A percentile compares a stretch with the other conserved stretches of the same genome.
Evolutionary conservation across 1,284 basidiomycete species (phyloP).

Genomic region (Amanita bisporigera): DNA sequence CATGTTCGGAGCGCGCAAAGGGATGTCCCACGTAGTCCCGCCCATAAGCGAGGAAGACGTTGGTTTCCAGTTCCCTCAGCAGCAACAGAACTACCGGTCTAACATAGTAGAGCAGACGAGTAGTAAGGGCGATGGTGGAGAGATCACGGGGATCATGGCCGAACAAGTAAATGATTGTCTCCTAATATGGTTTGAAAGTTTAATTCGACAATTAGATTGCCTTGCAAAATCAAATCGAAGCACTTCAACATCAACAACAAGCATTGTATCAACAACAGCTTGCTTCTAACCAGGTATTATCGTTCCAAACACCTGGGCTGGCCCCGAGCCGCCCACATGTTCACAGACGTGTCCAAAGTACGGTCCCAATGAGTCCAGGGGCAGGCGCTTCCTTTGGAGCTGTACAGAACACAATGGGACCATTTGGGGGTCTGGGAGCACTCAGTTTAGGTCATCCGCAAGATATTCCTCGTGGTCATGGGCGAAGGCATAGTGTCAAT

Average conservation of each 20-base stretch:
- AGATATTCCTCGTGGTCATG: conserved; percentile 82
- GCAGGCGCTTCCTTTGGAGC: conserved; percentile 51
- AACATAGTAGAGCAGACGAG: conserved; percentile 49
- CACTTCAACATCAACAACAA: conserved; percentile 87
- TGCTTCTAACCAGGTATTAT: conserved; percentile 74
- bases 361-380: conserved; percentile 65
- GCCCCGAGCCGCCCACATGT: conserved; percentile 62
- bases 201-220: conserved; percentile 65
- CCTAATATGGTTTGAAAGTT: not conserved
- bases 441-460: conserved; percentile 65
- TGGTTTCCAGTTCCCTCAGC: conserved; percentile 84
- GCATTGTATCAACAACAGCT: conserved; percentile 87
- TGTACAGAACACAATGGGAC: conserved; percentile 67
- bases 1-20: conserved; percentile 82
- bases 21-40: conserved; percentile 64
- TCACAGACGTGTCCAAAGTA: conserved; percentile 92
- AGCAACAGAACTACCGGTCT: conserved; percentile 49
- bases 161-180: conserved; percentile 65
- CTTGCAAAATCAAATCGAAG: conserved; percentile 89
- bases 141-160: conserved; percentile 86
- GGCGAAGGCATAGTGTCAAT: conserved; percentile 93
- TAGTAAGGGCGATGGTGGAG: conserved; percentile 69
- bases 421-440: conserved; percentile 48
- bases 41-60: conserved; percentile 80
- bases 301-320: conserved; percentile 72